These are phyloP conservation scores for Mycena crocata DNA, from an alignment of 768 basidiomycete species.

Conservation along the genomic window DNA sequence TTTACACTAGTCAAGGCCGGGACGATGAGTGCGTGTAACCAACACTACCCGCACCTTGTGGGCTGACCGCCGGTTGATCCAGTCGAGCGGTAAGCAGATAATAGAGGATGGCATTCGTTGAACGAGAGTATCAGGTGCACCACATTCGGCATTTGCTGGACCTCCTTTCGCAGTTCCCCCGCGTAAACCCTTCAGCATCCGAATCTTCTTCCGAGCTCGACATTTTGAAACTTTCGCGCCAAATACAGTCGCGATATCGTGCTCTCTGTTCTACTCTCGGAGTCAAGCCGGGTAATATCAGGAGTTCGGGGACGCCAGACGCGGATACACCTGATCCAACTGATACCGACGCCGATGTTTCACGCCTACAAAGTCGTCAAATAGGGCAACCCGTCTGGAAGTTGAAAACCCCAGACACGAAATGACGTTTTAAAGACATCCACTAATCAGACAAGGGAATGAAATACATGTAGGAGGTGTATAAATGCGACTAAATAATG, in stretches of 20 bases:
- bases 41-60: neutral
- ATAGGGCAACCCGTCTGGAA: conserved; percentile 36
- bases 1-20: conserved; percentile 55
- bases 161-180: conserved; percentile 82
- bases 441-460: conserved; percentile 3
- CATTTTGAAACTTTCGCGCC: conserved; percentile 79
- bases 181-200: conserved; percentile 71
- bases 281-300: conserved; percentile 57
- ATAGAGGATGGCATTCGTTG: neutral
- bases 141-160: conserved; percentile 79
- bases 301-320: conserved; percentile 44
- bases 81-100: neutral
- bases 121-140: neutral
- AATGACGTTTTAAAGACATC: conserved; percentile 27
- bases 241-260: conserved; percentile 90
- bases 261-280: conserved; percentile 87
- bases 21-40: conserved; percentile 60
- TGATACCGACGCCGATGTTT: conserved; percentile 22
- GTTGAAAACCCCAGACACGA: conserved; percentile 35
- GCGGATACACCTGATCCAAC: conserved; percentile 15
- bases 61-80: no score
- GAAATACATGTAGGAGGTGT: conserved; percentile 11
- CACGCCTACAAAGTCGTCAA: conserved; percentile 21
- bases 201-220: conserved; percentile 66
- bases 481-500: conserved; percentile 30